Evolutionary conservation across 1,139 yeast genomes (phyloP).

Genomic region (Zhuliangozyma blackwelliae): DNA sequence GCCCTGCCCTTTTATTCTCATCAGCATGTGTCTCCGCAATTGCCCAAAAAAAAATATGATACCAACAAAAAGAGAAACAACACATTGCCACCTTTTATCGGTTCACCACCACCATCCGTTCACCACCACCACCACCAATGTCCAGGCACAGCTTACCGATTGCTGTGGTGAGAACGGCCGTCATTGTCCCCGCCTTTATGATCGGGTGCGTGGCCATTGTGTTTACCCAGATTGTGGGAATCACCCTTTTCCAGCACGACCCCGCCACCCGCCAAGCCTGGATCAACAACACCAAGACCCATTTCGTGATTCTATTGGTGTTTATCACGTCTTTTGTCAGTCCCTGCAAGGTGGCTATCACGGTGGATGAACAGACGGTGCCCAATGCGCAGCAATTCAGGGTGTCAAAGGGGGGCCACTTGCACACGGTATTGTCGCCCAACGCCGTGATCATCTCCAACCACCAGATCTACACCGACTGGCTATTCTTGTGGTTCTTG

Average conservation of each 20-base stretch:
- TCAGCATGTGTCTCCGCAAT: too few relatives aligned
- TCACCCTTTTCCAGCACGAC: constrained; percentile 19
- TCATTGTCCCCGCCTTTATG: constrained; percentile 32
- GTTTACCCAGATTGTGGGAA: constrained; percentile 37
- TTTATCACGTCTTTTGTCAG: constrained; percentile 39
- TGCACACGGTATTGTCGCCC: constrained; percentile 33
- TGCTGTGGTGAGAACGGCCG: constrained; percentile 24
- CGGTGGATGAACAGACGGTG: constrained; percentile 29
- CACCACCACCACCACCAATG: constrained; percentile 4
- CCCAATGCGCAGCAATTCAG: constrained; percentile 17
- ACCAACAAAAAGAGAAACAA: too few relatives aligned
- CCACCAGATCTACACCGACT: constrained; percentile 92
- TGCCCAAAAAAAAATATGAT: too few relatives aligned
- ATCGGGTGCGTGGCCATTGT: constrained; percentile 45
- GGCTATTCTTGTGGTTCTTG: constrained; percentile 91
- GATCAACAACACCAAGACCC: constrained; percentile 45
- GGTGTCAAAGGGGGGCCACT: constrained; percentile 19
- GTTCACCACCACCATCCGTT: background rate
- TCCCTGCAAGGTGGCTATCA: constrained; percentile 38
- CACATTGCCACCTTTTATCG: background rate
- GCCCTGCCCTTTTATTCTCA: too few relatives aligned
- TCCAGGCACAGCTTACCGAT: constrained; percentile 15
- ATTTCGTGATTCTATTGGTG: constrained; percentile 46
- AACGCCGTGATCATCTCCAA: constrained; percentile 70
- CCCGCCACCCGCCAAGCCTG: constrained; percentile 30